These are phyloP conservation scores for Nevesoporus exiguus DNA, from an alignment of 768 basidiomycete genomes.

Conservation along the genomic window DNA sequence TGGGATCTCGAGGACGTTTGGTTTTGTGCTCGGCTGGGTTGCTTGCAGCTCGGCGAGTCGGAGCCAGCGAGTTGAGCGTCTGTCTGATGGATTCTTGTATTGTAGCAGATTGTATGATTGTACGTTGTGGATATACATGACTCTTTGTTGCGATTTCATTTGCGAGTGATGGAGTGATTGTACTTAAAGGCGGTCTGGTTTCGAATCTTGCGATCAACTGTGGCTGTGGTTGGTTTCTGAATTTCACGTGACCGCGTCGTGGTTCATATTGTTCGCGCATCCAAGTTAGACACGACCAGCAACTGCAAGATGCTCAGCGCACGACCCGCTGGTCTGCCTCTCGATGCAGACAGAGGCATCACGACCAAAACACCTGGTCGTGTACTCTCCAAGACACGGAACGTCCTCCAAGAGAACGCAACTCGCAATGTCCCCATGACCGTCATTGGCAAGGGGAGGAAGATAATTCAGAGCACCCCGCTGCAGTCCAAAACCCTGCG, in stretches of 20 bases:
- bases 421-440: slow-evolving; percentile 37
- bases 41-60: slow-evolving; percentile 21
- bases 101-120: neutral
- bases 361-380: slow-evolving; percentile 56
- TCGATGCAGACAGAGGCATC: slow-evolving; percentile 26
- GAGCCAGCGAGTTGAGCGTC: slow-evolving; percentile 53
- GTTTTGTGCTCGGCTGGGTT: slow-evolving; percentile 32
- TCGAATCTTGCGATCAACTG: too few species aligned
- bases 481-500: slow-evolving; percentile 30
- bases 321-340: slow-evolving; percentile 22
- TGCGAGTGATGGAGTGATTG: too few species aligned
- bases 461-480: slow-evolving; percentile 35
- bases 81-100: neutral
- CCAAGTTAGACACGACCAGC: neutral
- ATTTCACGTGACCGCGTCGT: slow-evolving; percentile 28
- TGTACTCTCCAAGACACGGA: slow-evolving; percentile 36
- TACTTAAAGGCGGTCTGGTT: too few species aligned
- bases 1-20: slow-evolving; percentile 65
- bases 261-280: slow-evolving; percentile 14
- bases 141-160: neutral
- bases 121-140: neutral
- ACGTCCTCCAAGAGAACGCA: slow-evolving; percentile 49
- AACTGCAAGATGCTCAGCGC: slow-evolving; percentile 27
- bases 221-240: neutral
- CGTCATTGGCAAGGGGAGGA: slow-evolving; percentile 46